These are phyloP conservation scores for Lignosus rhinocerotis DNA, from an alignment of 1,284 basidiomycete species.

Conservation along the genomic window DNA sequence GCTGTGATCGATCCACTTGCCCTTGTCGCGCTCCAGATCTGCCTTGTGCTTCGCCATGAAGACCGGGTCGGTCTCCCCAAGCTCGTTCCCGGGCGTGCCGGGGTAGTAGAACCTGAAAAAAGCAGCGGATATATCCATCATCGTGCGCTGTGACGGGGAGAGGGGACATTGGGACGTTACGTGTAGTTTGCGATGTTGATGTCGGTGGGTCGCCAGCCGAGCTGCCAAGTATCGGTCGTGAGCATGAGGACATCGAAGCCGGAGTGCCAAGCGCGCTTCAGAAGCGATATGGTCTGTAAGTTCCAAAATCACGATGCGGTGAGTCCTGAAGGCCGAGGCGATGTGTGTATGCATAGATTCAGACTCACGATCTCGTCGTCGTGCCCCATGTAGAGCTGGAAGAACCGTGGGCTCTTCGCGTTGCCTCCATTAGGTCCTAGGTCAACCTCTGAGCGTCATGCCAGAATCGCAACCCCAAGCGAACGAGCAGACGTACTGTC, in stretches of 20 bases:
- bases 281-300: conserved; percentile 43
- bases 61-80: conserved; percentile 53
- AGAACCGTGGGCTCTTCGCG: conserved; percentile 50
- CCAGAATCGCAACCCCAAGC: not conserved
- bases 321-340: not conserved
- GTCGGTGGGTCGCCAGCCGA: conserved; percentile 62
- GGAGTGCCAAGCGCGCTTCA: conserved; percentile 48
- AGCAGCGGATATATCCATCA: not conserved
- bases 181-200: conserved; percentile 53
- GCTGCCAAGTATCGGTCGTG: conserved; percentile 61
- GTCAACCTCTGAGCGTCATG: not conserved
- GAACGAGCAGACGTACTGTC: conserved; percentile 16
- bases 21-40: conserved; percentile 46
- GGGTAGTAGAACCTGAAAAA: conserved; percentile 42
- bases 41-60: conserved; percentile 52
- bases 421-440: conserved; percentile 37
- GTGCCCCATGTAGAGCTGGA: conserved; percentile 63
- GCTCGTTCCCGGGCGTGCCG: conserved; percentile 44
- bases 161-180: conserved; percentile 26
- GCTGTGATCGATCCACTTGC: conserved; percentile 54
- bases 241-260: conserved; percentile 55
- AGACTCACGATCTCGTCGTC: conserved; percentile 47
- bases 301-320: not conserved
- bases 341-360: not conserved
- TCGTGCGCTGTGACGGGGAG: not conserved